phyloP scores from a whole-genome alignment of 2,329 filamentous ascomycete species.

The Aspergillus caelatus region DNA sequence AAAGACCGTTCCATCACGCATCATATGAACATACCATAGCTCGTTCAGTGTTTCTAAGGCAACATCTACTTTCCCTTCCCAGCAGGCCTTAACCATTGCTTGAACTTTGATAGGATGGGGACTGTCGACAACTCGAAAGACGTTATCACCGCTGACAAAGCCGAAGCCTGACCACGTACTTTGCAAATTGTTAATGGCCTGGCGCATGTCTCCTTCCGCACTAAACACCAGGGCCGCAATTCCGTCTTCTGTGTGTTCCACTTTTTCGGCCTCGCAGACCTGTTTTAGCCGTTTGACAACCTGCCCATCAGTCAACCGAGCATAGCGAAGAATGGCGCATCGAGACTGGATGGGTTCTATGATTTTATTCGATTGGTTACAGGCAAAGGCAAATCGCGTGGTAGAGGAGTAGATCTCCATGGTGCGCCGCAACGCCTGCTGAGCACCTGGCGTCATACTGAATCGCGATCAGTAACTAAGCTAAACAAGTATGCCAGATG shows the following conservation, averaged over 20 bases:
- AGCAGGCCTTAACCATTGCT: constrained; percentile 96
- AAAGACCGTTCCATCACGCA: constrained; percentile 8
- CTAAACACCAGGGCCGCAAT: constrained; percentile 95
- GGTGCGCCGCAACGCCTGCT: constrained; percentile 89
- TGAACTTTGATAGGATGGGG: constrained; percentile 98
- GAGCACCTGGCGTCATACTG: constrained; percentile 91
- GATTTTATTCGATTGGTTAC: constrained; percentile 99
- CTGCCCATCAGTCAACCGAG: constrained; percentile 87
- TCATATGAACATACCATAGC: constrained; percentile 65
- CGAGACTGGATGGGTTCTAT: constrained; percentile 98
- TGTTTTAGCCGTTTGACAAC: constrained; percentile 88
- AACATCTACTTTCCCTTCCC: constrained; percentile 85
- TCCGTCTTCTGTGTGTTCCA: constrained; percentile 89
- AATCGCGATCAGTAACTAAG: constrained; percentile 6
- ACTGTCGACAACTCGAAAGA: constrained; percentile 95
- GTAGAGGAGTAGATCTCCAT: constrained; percentile 99
- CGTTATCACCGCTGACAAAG: constrained; percentile 96
- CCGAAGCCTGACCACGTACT: constrained; percentile 92
- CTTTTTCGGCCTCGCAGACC: constrained; percentile 88
- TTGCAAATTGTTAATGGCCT: constrained; percentile 98
- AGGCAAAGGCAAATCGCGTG: constrained; percentile 95
- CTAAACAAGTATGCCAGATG: neutral
- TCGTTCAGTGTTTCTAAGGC: constrained; percentile 86
- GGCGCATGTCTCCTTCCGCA: constrained; percentile 97
- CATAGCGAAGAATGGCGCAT: constrained; percentile 93